Conservation (phyloP, 2,329 filamentous ascomycete genomes). For the Talaromyces sp. region DNA sequence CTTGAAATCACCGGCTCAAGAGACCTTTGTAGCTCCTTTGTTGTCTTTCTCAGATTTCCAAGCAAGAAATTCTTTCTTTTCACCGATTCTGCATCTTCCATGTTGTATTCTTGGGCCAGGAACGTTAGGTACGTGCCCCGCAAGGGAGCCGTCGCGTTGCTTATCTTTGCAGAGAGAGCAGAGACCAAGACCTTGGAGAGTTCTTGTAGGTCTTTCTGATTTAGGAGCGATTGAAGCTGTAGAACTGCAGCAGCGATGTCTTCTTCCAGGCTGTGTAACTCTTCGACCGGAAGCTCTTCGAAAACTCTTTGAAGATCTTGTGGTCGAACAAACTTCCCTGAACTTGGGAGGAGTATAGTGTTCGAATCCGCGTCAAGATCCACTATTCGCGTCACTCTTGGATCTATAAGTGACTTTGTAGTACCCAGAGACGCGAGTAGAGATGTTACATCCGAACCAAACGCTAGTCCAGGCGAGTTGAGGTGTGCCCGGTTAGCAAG, state of each 20-base stretch:
- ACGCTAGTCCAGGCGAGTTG: conserved; percentile 6
- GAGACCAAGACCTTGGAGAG: neutral
- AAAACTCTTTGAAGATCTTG: neutral
- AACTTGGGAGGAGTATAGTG: neutral
- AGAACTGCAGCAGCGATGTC: neutral
- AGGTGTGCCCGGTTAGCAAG: conserved; percentile 16
- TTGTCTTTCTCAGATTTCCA: conserved; percentile 14
- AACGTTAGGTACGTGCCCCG: neutral
- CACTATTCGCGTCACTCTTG: neutral
- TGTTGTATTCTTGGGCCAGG: neutral
- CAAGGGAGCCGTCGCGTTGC: neutral
- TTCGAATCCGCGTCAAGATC: neutral
- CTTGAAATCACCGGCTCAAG: conserved; percentile 14
- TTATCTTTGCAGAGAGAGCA: neutral
- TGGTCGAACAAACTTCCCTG: neutral
- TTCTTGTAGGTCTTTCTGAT: neutral
- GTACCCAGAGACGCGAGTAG: neutral
- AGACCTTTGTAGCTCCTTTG: conserved; percentile 13
- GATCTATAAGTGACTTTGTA: neutral
- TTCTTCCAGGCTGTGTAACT: neutral
- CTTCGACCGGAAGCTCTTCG: neutral
- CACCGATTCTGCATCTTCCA: neutral
- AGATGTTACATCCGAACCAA: conserved; percentile 17
- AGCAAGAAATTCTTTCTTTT: neutral
- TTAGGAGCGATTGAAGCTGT: neutral